Evolutionary conservation across 2,329 filamentous ascomycete genomes (phyloP), one percentile per base, ranked within the genome.

Genomic region (Thyridium curvatum): DNA sequence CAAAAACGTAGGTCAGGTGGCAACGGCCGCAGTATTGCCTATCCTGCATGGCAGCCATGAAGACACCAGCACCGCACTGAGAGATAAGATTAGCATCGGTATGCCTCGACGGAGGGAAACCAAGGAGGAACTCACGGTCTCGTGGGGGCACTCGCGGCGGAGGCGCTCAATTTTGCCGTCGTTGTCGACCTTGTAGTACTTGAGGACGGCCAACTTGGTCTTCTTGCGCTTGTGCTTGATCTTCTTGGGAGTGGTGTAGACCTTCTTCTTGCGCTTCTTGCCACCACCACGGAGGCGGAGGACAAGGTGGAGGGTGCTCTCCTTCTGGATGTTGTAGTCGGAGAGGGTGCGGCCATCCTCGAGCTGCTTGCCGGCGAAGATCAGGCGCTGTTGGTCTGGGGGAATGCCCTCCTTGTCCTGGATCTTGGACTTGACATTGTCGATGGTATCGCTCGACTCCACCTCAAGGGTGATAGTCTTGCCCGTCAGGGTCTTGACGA

Each of bases 221-320:
- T 98, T 98, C 89, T 97, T 98, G 79, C 89, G 86, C 90, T 98
- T 98, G 85, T 98, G 93, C 93, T 98, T 98, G 86, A 98, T 98
- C 89, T 98, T 98, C 90, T 98, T 98, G 71, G 93, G 93, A 64
- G 93, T 98, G 69, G 88, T 97, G 86, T 98, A 98, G 59, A 98
- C 93, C 90, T 98, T 98, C 89, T 95, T 95, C 88, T 98, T 98
- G 74, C 94, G 84, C 87, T 97, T 96, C 89, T 98, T 98, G 67
- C 72, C 90, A 72, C 91, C 93, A 80, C 93, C 93, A 81, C 91
- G 93, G 48, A 98, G 89, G 67, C 93, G 88, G 60, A 98, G 84
- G 60, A 98, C 93, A 59, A 97, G 77, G 76, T 98, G 93, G 55
- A 98, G 89, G 60, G 93, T 98, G 57, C 83, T 90, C 83, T 97